Conservation (phyloP, 331 rosid genomes). For the Malus hybrid region DNA sequence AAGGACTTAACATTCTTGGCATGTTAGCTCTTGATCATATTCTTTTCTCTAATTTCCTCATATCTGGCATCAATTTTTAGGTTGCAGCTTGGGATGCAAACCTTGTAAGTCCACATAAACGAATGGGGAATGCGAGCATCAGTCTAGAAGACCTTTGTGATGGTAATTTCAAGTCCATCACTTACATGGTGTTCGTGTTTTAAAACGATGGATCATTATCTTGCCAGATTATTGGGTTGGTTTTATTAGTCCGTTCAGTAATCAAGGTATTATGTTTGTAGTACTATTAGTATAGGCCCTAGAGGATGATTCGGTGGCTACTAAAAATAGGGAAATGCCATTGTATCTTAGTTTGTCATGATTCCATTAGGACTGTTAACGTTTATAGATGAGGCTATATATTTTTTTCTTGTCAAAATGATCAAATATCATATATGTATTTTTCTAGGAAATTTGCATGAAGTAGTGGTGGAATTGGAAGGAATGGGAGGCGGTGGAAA, state of each 20-base stretch:
- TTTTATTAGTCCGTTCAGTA: neutral
- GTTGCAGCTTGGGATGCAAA: slow-evolving; percentile 99
- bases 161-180: slow-evolving; percentile 44
- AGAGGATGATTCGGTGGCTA: neutral
- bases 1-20: neutral
- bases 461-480: slow-evolving; percentile 77
- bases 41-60: slow-evolving; percentile 16
- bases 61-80: slow-evolving; percentile 34
- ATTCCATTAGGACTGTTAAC: neutral
- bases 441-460: slow-evolving; percentile 67
- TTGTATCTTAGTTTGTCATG: no score
- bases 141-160: slow-evolving; percentile 73
- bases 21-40: neutral
- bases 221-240: slow-evolving; percentile 13
- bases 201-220: slow-evolving; percentile 7
- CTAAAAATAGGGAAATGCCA: neutral
- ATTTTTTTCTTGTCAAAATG: neutral
- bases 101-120: slow-evolving; percentile 92
- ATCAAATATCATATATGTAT: slow-evolving; percentile 13
- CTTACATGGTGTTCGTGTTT: slow-evolving; percentile 7
- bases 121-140: slow-evolving; percentile 84
- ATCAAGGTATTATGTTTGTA: neutral
- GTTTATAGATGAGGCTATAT: slow-evolving; percentile 10
- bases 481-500: slow-evolving; percentile 99
- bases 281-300: neutral